phyloP scores from a whole-genome alignment of 2,329 filamentous ascomycete genomes.

The Fusarium multiceps region DNA sequence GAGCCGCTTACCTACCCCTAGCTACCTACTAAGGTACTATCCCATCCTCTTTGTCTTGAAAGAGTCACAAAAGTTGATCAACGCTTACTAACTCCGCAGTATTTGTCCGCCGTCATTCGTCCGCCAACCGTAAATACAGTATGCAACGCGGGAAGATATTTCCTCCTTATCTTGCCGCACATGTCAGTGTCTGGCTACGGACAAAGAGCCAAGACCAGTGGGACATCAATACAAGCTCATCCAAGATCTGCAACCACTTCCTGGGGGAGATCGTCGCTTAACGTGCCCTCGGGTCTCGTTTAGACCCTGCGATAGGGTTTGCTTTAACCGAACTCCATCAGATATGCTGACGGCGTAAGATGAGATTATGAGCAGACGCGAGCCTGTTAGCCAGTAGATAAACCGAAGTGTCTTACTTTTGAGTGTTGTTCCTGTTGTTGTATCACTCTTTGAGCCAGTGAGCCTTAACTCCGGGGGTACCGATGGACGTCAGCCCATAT shows the following conservation, averaged over 20 bases:
- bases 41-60: background rate
- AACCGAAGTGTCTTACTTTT: background rate
- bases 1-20: background rate
- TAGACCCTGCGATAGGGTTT: slow-evolving; percentile 8
- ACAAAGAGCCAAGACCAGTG: background rate
- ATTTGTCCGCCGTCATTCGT: slow-evolving; percentile 28
- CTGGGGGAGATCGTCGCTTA: background rate
- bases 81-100: slow-evolving; percentile 32
- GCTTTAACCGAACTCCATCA: background rate
- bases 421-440: background rate
- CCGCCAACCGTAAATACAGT: background rate
- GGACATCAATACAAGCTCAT: background rate
- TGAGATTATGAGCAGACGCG: slow-evolving; percentile 10
- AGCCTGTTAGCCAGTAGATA: slow-evolving; percentile 1
- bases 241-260: slow-evolving; percentile 19
- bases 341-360: slow-evolving; percentile 34
- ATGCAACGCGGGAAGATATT: background rate
- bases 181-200: background rate
- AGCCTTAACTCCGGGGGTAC: slow-evolving; percentile 40
- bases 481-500: slow-evolving; percentile 29
- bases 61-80: slow-evolving; percentile 2
- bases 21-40: background rate
- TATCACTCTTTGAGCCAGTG: background rate
- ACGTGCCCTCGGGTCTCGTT: background rate
- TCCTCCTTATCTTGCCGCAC: background rate